Evolutionary conservation across 331 rosid species (phyloP), one percentile per base, ranked within the genome.

Genomic region (Dryas integrifolia): DNA sequence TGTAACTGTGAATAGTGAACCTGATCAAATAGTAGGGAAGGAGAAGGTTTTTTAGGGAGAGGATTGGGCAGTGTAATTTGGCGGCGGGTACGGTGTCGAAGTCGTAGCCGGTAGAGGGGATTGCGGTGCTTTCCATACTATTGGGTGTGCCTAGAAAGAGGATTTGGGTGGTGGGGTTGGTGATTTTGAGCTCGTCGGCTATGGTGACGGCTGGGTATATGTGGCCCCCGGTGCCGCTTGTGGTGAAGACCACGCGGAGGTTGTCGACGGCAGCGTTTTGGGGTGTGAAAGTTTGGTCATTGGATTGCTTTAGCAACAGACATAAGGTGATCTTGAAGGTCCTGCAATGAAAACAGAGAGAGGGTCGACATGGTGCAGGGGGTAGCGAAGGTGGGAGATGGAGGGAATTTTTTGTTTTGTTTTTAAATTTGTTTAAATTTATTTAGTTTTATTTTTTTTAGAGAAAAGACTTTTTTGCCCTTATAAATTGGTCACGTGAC

Each of bases 221-320:
- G 79, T 81, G 89, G 72, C 92, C 89, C 40, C 91, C 97, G 38
- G 92, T 89, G 73, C 89, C 87, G 1, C 92, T 92, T 8, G 86
- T 87, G 4, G 90, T 89, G 75, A 91, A 85, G 68, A 79, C 89
- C 46, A 91, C 88, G 6, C 90, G 88, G 48, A 85, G 86, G 73
- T 45, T 52, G 72, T 69, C 61, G 16, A 52, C 56, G 53, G 83
- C 68, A 67, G 43, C 64, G 72, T 65, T 70, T 49, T 70, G 79
- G 64, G 83, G 3, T 43, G 81, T 9, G 40, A 66, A 12, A 41
- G 16, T 44, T 48, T 65, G 77, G 48, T 82, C 80, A 41, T 76
- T 75, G 15, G 86, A 12, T 70, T 74, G 80, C 9, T 75, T 55
- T 5, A 73, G 67, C 3, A 87, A 78, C 16, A 79, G 44, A 44